Percentiles rank a stretch among this genome's conserved stretches.
phyloP scores from a whole-genome alignment of 257 asterid species.

The Penstemon newberryi region DNA sequence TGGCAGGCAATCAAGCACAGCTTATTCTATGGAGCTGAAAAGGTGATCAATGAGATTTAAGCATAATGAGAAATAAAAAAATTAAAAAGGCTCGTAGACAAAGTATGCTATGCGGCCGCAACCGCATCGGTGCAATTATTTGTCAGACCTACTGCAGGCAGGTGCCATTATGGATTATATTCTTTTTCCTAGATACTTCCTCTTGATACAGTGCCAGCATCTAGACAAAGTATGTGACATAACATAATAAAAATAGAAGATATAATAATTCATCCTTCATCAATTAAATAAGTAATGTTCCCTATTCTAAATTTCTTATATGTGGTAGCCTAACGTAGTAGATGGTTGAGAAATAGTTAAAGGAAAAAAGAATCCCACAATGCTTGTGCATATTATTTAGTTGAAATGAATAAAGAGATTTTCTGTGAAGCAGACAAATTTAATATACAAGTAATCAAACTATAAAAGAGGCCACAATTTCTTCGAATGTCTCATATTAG shows the following conservation, averaged over 20 bases:
- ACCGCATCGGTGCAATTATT: background rate
- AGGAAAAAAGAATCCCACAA: conserved; percentile 5
- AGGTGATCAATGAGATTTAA: background rate
- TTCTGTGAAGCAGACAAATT: conserved; percentile 2
- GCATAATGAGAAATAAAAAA: conserved; percentile 2
- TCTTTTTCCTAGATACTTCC: background rate
- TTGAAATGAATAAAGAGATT: conserved; percentile 10
- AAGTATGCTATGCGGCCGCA: background rate
- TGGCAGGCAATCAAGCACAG: background rate
- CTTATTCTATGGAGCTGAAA: background rate
- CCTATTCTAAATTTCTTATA: background rate
- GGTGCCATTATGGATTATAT: background rate
- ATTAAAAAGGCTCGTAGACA: background rate
- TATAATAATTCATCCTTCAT: background rate
- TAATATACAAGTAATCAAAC: background rate
- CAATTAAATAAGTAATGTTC: background rate
- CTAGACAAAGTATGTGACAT: background rate
- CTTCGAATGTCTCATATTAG: background rate
- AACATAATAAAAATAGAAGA: background rate
- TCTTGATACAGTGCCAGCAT: conserved; percentile 8
- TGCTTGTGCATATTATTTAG: conserved; percentile 3
- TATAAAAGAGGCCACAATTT: background rate
- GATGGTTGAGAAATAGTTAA: background rate
- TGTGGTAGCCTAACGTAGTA: background rate
- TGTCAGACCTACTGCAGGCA: background rate